Evolutionary conservation across 768 basidiomycete genomes (phyloP).

Genomic region (Hericium coralloides): DNA sequence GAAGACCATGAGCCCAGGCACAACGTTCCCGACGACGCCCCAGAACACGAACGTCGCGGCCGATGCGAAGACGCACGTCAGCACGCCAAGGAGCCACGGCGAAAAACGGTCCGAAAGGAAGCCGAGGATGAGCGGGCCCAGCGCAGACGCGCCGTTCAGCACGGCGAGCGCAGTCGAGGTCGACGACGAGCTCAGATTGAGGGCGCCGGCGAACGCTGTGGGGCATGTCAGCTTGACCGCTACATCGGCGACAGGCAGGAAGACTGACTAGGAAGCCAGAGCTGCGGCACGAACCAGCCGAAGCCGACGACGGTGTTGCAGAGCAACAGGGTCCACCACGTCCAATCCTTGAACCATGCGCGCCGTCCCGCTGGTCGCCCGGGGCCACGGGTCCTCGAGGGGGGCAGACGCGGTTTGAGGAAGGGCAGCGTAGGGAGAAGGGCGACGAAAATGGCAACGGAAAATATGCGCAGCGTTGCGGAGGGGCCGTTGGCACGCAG

Average conservation of each 20-base stretch:
- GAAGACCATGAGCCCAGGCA: constrained; percentile 13
- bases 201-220: neutral
- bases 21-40: constrained; percentile 20
- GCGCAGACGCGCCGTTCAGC: constrained; percentile 12
- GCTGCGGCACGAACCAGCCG: constrained; percentile 18
- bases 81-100: constrained; percentile 16
- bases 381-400: constrained; percentile 9
- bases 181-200: constrained; percentile 8
- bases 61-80: constrained; percentile 15
- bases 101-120: constrained; percentile 14
- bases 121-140: constrained; percentile 13
- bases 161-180: constrained; percentile 13
- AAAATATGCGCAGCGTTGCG: constrained; percentile 19
- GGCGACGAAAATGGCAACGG: constrained; percentile 10
- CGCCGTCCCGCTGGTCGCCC: neutral
- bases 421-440: constrained; percentile 20
- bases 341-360: constrained; percentile 15
- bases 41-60: constrained; percentile 23
- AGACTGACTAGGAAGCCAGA: constrained; percentile 20
- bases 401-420: constrained; percentile 19
- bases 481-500: constrained; percentile 16
- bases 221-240: neutral
- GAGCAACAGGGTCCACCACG: constrained; percentile 20
- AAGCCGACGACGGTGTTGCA: constrained; percentile 19
- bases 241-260: neutral